A percentile compares a stretch with the other conserved stretches of the same genome.
phyloP scores from a whole-genome alignment of 2,329 filamentous ascomycete species.

The Cercospora canescens region DNA sequence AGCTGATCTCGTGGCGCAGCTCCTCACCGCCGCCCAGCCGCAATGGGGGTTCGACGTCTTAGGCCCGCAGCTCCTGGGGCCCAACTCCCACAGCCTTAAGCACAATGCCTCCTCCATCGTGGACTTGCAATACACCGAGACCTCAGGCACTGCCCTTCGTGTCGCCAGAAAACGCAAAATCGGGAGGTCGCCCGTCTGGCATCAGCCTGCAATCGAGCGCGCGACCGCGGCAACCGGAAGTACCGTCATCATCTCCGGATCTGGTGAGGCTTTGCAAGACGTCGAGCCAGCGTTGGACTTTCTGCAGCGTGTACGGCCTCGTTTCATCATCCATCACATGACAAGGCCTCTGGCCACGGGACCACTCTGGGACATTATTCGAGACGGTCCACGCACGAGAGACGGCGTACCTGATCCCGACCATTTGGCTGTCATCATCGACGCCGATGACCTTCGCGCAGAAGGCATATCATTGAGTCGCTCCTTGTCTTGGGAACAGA shows the following conservation, averaged over 20 bases:
- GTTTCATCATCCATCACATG: conserved; percentile 38
- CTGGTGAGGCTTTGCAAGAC: conserved; percentile 32
- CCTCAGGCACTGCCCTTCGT: conserved; percentile 17
- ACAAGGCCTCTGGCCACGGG: conserved; percentile 35
- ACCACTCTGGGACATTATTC: conserved; percentile 36
- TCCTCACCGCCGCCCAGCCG: conserved; percentile 35
- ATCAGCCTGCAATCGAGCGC: conserved; percentile 29
- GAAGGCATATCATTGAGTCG: conserved; percentile 36
- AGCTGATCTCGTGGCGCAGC: conserved; percentile 35
- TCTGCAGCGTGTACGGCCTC: conserved; percentile 31
- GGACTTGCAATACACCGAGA: conserved; percentile 25
- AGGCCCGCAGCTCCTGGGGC: conserved; percentile 29
- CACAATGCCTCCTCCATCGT: conserved; percentile 35
- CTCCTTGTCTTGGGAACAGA: conserved; percentile 36
- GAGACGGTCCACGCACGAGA: conserved; percentile 34
- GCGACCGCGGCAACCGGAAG: conserved; percentile 20
- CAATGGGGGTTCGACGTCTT: conserved; percentile 33
- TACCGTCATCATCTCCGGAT: conserved; percentile 36
- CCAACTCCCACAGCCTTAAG: conserved; percentile 28
- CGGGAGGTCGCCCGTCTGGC: conserved; percentile 31
- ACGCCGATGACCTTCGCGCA: conserved; percentile 37
- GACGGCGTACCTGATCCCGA: conserved; percentile 35
- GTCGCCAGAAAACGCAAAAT: conserved; percentile 30
- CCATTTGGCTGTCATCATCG: conserved; percentile 36
- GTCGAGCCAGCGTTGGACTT: conserved; percentile 38